These are phyloP conservation scores for Eleusine coracana DNA, from an alignment of 176 grass and related monocot genomes.

Conservation along the genomic window DNA sequence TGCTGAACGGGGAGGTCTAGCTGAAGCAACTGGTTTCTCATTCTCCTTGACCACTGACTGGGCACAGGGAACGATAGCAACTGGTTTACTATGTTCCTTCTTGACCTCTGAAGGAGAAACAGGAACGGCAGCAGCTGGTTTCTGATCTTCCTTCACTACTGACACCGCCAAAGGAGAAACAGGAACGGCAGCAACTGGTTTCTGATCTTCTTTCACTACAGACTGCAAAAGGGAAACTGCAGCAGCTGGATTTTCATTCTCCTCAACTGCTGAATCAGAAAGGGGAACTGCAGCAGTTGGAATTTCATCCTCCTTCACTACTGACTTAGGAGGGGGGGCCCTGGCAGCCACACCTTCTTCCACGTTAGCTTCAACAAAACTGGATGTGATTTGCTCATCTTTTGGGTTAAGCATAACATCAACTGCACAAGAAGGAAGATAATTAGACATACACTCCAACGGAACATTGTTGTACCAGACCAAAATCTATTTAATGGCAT, in stretches of 20 bases:
- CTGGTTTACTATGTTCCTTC: constrained; percentile 19
- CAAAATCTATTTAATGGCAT: constrained; percentile 8
- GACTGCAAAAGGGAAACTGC: background rate
- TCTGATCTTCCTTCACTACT: background rate
- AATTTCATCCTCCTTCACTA: constrained; percentile 28
- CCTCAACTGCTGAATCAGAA: background rate
- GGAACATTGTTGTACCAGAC: background rate
- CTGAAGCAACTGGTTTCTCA: background rate
- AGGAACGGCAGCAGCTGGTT: background rate
- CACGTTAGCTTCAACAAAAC: background rate
- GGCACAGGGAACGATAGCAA: background rate
- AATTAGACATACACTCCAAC: constrained; percentile 10
- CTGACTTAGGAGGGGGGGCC: constrained; percentile 20
- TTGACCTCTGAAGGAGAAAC: background rate
- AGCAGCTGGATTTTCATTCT: background rate
- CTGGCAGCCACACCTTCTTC: background rate
- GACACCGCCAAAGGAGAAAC: background rate
- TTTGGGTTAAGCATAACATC: constrained; percentile 60
- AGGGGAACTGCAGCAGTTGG: constrained; percentile 20
- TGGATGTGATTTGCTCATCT: constrained; percentile 39
- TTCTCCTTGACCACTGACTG: background rate
- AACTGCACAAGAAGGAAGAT: constrained; percentile 49
- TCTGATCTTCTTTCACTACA: background rate
- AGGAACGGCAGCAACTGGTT: background rate
- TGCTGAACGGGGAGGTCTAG: background rate